Evolutionary conservation across 768 basidiomycete species (phyloP).

Genomic region (Sporobolomyces pararoseus): DNA sequence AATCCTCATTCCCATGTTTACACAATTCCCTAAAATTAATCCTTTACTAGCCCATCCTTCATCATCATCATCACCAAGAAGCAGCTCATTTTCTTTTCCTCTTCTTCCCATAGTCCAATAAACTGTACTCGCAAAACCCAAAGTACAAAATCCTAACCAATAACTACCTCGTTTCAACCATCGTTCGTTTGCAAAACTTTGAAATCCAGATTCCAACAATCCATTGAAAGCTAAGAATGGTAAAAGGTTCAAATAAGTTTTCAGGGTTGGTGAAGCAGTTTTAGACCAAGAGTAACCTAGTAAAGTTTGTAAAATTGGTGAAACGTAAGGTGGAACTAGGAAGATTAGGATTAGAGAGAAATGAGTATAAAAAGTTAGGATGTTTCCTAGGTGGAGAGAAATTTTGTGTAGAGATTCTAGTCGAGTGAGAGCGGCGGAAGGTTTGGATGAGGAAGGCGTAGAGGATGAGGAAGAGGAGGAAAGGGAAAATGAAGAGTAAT

Average conservation of each 20-base stretch:
- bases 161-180: slow-evolving; percentile 66
- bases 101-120: neutral
- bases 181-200: slow-evolving; percentile 64
- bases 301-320: slow-evolving; percentile 53
- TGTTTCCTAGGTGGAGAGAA: slow-evolving; percentile 33
- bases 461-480: slow-evolving; percentile 58
- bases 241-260: slow-evolving; percentile 80
- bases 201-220: slow-evolving; percentile 82
- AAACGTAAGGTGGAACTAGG: slow-evolving; percentile 53
- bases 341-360: slow-evolving; percentile 67
- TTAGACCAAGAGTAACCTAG: slow-evolving; percentile 58
- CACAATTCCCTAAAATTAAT: slow-evolving; percentile 45
- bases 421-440: no score
- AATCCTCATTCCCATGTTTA: slow-evolving; percentile 44
- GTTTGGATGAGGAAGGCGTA: no score
- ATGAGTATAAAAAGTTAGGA: slow-evolving; percentile 72
- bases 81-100: no score
- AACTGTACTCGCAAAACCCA: slow-evolving; percentile 60
- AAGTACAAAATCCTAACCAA: slow-evolving; percentile 77
- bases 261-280: slow-evolving; percentile 69
- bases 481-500: slow-evolving; percentile 57
- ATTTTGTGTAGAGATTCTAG: no score
- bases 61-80: slow-evolving; percentile 52
- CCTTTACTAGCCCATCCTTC: slow-evolving; percentile 57
- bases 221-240: slow-evolving; percentile 88